These are phyloP conservation scores for Oryza nivara DNA, from an alignment of 176 grass and related monocot species.

Conservation along the genomic window DNA sequence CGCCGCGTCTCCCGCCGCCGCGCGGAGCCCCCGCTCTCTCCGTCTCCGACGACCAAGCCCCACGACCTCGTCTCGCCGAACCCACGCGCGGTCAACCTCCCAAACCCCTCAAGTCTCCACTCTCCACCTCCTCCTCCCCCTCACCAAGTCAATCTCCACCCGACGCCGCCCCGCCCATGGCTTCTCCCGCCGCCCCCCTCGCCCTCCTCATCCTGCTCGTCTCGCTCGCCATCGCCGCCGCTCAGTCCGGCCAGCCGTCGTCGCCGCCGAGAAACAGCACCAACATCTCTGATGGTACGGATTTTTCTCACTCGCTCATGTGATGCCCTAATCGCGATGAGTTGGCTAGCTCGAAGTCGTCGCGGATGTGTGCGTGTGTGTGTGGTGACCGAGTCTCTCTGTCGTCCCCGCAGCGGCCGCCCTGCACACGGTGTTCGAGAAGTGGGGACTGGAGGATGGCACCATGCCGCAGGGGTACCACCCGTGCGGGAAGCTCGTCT, in stretches of 20 bases:
- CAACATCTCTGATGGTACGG: conserved; percentile 30
- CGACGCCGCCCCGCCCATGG: conserved; percentile 24
- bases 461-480: not conserved
- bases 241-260: not conserved
- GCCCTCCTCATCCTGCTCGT: conserved; percentile 34
- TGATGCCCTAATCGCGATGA: not conserved
- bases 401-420: conserved; percentile 24
- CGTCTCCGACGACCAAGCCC: not conserved
- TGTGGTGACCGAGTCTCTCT: conserved; percentile 20
- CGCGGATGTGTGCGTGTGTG: not conserved
- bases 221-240: not conserved
- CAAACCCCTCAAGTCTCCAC: conserved; percentile 17
- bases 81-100: conserved; percentile 37
- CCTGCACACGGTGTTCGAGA: conserved; percentile 22
- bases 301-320: not conserved
- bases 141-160: conserved; percentile 33
- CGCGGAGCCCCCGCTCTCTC: not conserved
- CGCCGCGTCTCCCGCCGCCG: not conserved
- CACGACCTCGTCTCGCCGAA: conserved; percentile 47
- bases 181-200: conserved; percentile 14
- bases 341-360: not conserved
- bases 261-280: not conserved
- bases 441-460: too few species aligned
- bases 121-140: not conserved
- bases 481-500: not conserved